Conservation (phyloP, 306 rosid species). For the Betula pendula region DNA sequence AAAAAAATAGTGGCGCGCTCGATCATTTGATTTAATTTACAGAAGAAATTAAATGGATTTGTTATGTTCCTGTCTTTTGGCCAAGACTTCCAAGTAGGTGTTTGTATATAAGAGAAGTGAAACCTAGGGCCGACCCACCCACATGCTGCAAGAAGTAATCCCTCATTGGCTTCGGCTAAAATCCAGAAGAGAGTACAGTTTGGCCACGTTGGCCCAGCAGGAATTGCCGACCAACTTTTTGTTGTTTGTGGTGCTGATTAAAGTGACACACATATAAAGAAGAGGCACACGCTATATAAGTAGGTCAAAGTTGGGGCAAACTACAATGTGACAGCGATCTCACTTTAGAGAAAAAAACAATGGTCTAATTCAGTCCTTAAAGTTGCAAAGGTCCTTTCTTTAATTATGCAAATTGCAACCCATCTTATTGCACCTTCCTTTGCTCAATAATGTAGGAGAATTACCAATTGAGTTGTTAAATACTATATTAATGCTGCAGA, state of each 20-base stretch:
- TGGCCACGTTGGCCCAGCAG: slow-evolving; percentile 40
- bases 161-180: background rate
- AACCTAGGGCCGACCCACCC: slow-evolving; percentile 1
- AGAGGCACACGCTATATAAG: slow-evolving; percentile 15
- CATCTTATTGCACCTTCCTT: background rate
- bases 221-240: slow-evolving; percentile 29
- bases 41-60: background rate
- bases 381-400: background rate
- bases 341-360: slow-evolving; percentile 8
- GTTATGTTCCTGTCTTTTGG: background rate
- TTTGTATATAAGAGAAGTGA: background rate
- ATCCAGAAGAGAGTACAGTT: slow-evolving; percentile 13
- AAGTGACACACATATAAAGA: slow-evolving; percentile 35
- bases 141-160: slow-evolving; percentile 20
- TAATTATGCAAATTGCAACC: background rate
- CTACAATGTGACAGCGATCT: slow-evolving; percentile 31
- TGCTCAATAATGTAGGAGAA: too few relatives aligned
- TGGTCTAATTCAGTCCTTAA: background rate
- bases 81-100: background rate
- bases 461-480: too few relatives aligned
- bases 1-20: background rate
- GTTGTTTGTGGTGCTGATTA: slow-evolving; percentile 21
- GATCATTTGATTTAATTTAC: background rate
- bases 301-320: slow-evolving; percentile 29
- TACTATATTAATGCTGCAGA: too few relatives aligned